A percentile compares a stretch with the other conserved stretches of the same genome.
Evolutionary conservation across 2,329 filamentous ascomycete genomes (phyloP).

Genomic region (Kalmusia sp.): DNA sequence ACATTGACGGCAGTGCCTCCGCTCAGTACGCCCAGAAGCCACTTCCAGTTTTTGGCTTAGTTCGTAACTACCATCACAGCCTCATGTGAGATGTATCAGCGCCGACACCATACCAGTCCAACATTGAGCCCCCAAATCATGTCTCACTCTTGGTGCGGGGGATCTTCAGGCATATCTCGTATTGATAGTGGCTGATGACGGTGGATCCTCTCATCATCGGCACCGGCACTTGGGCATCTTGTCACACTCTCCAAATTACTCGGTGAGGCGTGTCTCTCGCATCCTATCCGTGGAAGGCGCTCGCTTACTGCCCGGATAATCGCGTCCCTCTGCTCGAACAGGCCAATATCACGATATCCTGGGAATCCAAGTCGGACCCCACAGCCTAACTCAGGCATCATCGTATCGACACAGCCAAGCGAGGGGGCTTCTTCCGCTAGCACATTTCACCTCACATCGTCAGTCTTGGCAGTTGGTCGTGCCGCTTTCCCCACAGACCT

Average conservation of each 20-base stretch:
- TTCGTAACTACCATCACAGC: constrained; percentile 1
- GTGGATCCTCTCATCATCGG: background rate
- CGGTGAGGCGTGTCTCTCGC: background rate
- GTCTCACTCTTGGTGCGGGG: constrained; percentile 2
- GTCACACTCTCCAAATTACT: background rate
- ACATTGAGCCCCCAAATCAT: background rate
- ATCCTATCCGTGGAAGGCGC: background rate
- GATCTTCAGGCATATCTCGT: constrained; percentile 8
- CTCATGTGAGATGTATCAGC: constrained; percentile 3
- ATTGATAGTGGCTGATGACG: constrained; percentile 2
- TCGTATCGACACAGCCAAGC: background rate
- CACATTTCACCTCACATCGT: background rate
- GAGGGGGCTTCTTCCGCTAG: background rate
- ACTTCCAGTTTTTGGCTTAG: background rate
- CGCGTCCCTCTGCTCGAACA: background rate
- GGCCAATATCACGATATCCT: background rate
- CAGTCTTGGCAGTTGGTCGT: background rate
- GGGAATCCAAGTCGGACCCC: background rate
- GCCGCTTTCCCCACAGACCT: background rate
- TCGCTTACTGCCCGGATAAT: no score
- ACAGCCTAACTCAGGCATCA: background rate
- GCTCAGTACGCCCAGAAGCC: background rate
- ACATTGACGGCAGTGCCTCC: constrained; percentile 2
- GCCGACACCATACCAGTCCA: background rate
- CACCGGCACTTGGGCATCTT: background rate